Evolutionary conservation across 768 basidiomycete species (phyloP).

Genomic region (Calocera viscosa): DNA sequence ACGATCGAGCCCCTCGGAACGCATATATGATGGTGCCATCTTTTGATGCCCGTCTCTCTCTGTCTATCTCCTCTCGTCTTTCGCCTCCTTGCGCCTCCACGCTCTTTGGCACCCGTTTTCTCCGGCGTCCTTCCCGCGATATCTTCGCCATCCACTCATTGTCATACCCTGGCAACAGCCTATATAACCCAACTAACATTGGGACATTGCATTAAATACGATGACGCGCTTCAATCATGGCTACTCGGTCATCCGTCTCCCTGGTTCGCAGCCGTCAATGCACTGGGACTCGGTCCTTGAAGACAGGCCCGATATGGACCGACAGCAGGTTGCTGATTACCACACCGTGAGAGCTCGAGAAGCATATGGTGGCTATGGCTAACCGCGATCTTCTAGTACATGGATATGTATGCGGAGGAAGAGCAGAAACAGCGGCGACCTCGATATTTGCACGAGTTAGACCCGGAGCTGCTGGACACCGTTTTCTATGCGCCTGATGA

Average conservation of each 20-base stretch:
- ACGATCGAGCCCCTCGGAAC: too few relatives aligned
- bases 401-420: slow-evolving; percentile 2
- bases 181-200: background rate
- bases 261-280: background rate
- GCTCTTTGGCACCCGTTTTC: background rate
- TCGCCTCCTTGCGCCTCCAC: slow-evolving; percentile 2
- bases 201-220: background rate
- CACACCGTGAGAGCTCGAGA: background rate
- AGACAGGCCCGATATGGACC: background rate
- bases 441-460: background rate
- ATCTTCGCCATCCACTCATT: background rate
- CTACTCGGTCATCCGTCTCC: background rate
- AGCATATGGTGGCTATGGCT: background rate
- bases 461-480: background rate
- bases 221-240: background rate
- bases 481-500: background rate
- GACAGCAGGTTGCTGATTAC: background rate
- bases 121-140: background rate
- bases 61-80: background rate
- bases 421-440: background rate
- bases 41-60: too few relatives aligned
- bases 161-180: background rate
- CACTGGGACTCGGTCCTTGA: too few relatives aligned
- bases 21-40: too few relatives aligned
- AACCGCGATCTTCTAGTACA: background rate